Conservation (phyloP, 345 rosid species). For the Camelina sativa region DNA sequence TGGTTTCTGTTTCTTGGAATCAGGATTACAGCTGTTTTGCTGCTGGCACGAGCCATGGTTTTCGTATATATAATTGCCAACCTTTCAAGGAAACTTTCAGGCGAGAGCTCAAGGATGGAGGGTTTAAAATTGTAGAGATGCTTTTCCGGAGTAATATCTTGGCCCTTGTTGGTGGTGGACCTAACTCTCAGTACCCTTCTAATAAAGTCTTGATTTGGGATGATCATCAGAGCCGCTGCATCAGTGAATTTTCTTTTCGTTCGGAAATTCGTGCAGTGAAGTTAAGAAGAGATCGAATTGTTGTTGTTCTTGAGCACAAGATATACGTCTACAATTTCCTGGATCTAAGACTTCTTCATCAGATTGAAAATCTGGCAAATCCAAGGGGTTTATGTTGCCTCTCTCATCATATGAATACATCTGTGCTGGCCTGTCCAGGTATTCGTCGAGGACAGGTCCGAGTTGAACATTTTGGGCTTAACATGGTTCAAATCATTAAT, state of each 20-base stretch:
- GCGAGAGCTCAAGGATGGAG: constrained; percentile 68
- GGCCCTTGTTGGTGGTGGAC: constrained; percentile 79
- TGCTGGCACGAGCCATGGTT: constrained; percentile 77
- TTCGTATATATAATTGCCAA: constrained; percentile 76
- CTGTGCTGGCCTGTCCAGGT: constrained; percentile 89
- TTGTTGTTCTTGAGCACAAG: constrained; percentile 88
- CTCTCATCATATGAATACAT: constrained; percentile 74
- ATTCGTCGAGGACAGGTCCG: constrained; percentile 82
- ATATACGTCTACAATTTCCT: constrained; percentile 72
- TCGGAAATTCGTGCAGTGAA: constrained; percentile 82
- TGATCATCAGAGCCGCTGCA: constrained; percentile 85
- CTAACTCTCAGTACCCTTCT: constrained; percentile 80
- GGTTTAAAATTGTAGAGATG: constrained; percentile 91
- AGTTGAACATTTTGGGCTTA: constrained; percentile 80
- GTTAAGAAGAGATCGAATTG: constrained; percentile 74
- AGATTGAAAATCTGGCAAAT: constrained; percentile 79
- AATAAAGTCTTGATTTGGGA: constrained; percentile 90
- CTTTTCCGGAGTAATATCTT: constrained; percentile 83
- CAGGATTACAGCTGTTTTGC: constrained; percentile 88
- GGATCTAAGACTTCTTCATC: constrained; percentile 84
- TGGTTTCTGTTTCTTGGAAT: constrained; percentile 84
- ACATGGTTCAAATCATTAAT: constrained; percentile 66
- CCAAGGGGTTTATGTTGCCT: constrained; percentile 89
- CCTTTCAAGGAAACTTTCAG: constrained; percentile 84
- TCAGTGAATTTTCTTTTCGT: constrained; percentile 80